Conservation (phyloP, 306 rosid species). For the Cucurbita argyrosperma region DNA sequence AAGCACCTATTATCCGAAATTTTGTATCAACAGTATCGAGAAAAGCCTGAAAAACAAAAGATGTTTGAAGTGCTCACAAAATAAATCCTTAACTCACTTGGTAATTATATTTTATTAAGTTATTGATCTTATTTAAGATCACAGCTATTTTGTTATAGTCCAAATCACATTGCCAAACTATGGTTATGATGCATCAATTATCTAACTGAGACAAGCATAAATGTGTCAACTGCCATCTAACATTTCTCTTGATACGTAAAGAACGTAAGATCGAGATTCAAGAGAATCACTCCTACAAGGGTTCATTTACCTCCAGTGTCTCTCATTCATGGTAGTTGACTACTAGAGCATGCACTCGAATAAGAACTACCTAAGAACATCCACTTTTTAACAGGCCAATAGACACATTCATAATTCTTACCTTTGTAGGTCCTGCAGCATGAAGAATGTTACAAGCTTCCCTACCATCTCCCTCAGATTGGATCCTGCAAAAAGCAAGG, state of each 20-base stretch:
- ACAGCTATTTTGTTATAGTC: background rate
- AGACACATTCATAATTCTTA: constrained; percentile 11
- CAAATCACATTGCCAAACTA: background rate
- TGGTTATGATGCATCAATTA: background rate
- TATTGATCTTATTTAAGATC: background rate
- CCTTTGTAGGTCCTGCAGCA: constrained; percentile 71
- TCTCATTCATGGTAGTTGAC: background rate
- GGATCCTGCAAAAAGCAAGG: constrained; percentile 38
- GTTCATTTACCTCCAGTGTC: background rate
- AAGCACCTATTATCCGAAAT: background rate
- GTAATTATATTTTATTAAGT: background rate
- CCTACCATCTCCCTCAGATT: constrained; percentile 61
- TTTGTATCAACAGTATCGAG: background rate
- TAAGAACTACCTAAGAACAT: background rate
- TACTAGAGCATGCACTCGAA: background rate
- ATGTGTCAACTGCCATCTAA: background rate
- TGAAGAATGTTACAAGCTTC: constrained; percentile 73
- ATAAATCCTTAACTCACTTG: background rate
- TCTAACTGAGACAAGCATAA: background rate
- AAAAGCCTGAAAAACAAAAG: background rate
- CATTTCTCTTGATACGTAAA: background rate
- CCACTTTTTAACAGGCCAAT: background rate
- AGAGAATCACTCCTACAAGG: background rate
- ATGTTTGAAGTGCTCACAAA: background rate
- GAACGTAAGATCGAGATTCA: background rate